Percentiles rank a stretch among this genome's conserved stretches.
phyloP scores from a whole-genome alignment of 306 rosid species.

The Prunus armeniaca region DNA sequence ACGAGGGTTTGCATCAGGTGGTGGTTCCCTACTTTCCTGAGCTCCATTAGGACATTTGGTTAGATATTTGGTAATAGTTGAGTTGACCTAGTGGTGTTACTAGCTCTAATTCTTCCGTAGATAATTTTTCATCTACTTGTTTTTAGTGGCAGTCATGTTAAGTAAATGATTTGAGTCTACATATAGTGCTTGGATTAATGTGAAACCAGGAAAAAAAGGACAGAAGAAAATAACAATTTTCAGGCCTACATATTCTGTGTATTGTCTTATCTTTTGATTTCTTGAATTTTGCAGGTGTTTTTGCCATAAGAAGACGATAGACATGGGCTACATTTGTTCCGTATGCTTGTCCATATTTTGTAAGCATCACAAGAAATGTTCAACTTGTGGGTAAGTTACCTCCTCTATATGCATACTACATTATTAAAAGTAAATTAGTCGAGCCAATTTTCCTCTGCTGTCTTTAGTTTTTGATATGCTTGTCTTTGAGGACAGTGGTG shows the following conservation, averaged over 20 bases:
- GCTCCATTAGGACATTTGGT: background rate
- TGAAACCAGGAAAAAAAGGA: background rate
- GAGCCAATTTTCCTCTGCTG: background rate
- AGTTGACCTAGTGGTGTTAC: background rate
- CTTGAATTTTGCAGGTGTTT: conserved; percentile 75
- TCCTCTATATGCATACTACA: background rate
- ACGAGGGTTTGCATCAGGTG: background rate
- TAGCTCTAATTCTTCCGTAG: background rate
- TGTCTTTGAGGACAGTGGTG: background rate
- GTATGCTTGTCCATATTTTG: conserved; percentile 97
- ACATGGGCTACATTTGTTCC: conserved; percentile 92
- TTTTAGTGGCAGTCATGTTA: background rate
- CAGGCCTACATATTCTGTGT: background rate
- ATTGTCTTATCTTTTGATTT: background rate
- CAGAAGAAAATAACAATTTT: background rate
- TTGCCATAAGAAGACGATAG: conserved; percentile 96
- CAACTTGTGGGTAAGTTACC: conserved; percentile 88
- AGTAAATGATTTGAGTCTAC: background rate
- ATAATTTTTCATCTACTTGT: background rate
- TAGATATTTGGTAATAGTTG: background rate
- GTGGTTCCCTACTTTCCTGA: background rate
- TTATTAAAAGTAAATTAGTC: background rate
- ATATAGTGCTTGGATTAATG: background rate
- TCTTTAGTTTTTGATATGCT: background rate
- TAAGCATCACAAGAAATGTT: conserved; percentile 93